These are phyloP conservation scores for Boletus edulis DNA, from an alignment of 768 basidiomycete species.

Conservation along the genomic window DNA sequence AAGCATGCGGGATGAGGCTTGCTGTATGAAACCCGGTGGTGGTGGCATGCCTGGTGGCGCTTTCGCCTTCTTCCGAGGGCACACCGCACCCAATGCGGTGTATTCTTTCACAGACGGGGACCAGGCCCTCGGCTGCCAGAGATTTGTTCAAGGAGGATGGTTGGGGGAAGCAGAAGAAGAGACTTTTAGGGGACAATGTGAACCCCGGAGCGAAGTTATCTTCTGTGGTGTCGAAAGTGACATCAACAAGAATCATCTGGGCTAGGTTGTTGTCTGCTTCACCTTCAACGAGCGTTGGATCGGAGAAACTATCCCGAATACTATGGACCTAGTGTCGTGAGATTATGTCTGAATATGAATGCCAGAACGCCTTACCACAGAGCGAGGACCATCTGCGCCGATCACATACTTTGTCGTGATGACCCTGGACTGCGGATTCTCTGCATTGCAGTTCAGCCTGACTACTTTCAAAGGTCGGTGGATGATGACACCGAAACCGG, in stretches of 20 bases:
- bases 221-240: constrained; percentile 31
- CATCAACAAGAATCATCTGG: constrained; percentile 48
- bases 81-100: constrained; percentile 43
- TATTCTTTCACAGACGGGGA: constrained; percentile 11
- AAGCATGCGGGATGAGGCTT: constrained; percentile 44
- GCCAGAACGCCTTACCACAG: constrained; percentile 33
- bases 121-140: constrained; percentile 8
- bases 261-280: constrained; percentile 29
- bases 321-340: constrained; percentile 37
- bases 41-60: constrained; percentile 41
- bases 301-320: constrained; percentile 41
- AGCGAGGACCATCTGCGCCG: constrained; percentile 51
- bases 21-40: constrained; percentile 31
- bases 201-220: constrained; percentile 10
- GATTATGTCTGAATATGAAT: not conserved
- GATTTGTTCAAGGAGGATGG: constrained; percentile 27
- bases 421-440: constrained; percentile 27
- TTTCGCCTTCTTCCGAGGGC: no score
- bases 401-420: constrained; percentile 46
- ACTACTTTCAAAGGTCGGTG: constrained; percentile 39
- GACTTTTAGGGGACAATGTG: constrained; percentile 28
- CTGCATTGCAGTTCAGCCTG: constrained; percentile 32
- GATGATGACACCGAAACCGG: constrained; percentile 32
- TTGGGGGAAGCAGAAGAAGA: constrained; percentile 38
- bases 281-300: constrained; percentile 35